Evolutionary conservation across 495 filamentous ascomycete species (phyloP).

Genomic region (Evansstolkia leycettana): DNA sequence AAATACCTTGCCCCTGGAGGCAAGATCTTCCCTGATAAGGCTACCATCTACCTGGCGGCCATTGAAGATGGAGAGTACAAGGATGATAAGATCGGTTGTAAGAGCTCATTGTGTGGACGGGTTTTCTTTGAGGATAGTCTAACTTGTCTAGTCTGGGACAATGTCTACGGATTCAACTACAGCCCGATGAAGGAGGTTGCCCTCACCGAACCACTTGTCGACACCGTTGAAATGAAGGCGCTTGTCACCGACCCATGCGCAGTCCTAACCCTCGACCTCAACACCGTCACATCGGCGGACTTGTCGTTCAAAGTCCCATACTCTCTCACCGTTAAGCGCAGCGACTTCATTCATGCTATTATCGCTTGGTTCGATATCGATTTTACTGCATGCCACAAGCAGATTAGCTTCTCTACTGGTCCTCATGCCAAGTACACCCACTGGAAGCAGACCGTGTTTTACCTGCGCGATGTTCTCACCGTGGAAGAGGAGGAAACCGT

Average conservation of each 20-base stretch:
- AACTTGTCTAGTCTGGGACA: conserved; percentile 68
- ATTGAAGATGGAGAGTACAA: conserved; percentile 83
- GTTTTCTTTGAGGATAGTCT: conserved; percentile 2
- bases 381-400: conserved; percentile 88
- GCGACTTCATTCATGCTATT: conserved; percentile 87
- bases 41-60: conserved; percentile 78
- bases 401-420: conserved; percentile 72
- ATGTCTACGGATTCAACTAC: conserved; percentile 97
- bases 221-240: conserved; percentile 66
- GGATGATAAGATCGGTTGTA: conserved; percentile 78
- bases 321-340: conserved; percentile 56
- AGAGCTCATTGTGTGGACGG: conserved; percentile 10
- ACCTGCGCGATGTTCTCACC: conserved; percentile 71
- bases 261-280: conserved; percentile 72
- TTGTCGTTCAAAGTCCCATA: conserved; percentile 66
- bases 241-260: conserved; percentile 67
- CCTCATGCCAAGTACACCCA: conserved; percentile 87
- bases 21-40: conserved; percentile 84
- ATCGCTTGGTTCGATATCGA: conserved; percentile 99
- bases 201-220: conserved; percentile 72
- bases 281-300: conserved; percentile 60
- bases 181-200: conserved; percentile 75
- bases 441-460: conserved; percentile 94
- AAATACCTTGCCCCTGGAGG: conserved; percentile 74
- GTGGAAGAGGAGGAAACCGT: conserved; percentile 69